Percentiles rank a stretch among this genome's conserved stretches.
Conservation (phyloP, 768 basidiomycete genomes). For the Rubroboletus pulcherrimus region DNA sequence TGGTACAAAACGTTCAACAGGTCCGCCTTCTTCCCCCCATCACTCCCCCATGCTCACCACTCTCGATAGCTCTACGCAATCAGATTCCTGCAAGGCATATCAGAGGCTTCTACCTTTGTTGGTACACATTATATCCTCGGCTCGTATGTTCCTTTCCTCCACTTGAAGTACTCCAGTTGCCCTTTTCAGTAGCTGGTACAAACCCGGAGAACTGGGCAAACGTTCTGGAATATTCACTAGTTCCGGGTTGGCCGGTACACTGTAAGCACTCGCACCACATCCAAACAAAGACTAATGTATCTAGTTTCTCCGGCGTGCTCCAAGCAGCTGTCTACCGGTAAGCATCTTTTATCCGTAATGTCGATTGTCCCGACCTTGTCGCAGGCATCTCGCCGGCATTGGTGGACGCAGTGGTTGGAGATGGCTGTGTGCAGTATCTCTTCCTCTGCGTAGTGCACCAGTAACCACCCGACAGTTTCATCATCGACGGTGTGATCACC, state of each 20-base stretch:
- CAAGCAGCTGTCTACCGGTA: slow-evolving; percentile 63
- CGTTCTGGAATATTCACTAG: slow-evolving; percentile 70
- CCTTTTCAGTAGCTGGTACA: slow-evolving; percentile 55
- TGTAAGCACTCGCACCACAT: slow-evolving; percentile 36
- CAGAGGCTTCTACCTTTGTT: slow-evolving; percentile 74
- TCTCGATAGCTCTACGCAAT: slow-evolving; percentile 56
- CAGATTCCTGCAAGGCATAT: slow-evolving; percentile 68
- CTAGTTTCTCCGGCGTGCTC: slow-evolving; percentile 61
- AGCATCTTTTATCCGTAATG: slow-evolving; percentile 7
- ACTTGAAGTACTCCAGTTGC: background rate
- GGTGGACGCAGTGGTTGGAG: slow-evolving; percentile 62
- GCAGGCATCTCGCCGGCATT: slow-evolving; percentile 47
- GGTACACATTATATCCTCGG: slow-evolving; percentile 72
- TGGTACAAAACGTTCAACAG: slow-evolving; percentile 53
- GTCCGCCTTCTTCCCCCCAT: slow-evolving; percentile 25
- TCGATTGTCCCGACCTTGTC: background rate
- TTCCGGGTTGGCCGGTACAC: slow-evolving; percentile 55
- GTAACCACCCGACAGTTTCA: slow-evolving; percentile 40
- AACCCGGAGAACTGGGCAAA: slow-evolving; percentile 63
- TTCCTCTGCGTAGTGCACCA: background rate
- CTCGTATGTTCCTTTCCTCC: slow-evolving; percentile 43
- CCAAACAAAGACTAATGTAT: background rate
- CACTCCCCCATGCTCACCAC: background rate
- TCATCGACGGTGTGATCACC: slow-evolving; percentile 69
- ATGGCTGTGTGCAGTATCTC: slow-evolving; percentile 45